Evolutionary conservation across 148 eudicot species (phyloP), one percentile per base, ranked within the genome.

Genomic region (Rhododendron mucronatum): DNA sequence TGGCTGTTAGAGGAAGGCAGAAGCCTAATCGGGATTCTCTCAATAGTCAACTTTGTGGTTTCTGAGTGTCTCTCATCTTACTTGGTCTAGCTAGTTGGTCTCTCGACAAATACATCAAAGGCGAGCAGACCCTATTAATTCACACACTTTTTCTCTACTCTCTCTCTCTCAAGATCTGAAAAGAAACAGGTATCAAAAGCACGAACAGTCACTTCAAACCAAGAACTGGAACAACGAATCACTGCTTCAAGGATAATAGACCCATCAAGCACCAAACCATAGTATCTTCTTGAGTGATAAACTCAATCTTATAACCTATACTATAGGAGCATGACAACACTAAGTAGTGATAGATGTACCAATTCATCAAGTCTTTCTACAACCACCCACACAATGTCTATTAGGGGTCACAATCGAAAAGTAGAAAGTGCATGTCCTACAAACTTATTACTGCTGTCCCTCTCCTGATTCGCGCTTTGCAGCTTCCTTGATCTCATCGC

Each of bases 31-130:
- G 91, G 88, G 30, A 95, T 92, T 37, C 47, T 94, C 28, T 76
- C 91, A 55, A 16, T 81, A 57, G 95, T 85, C 3, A 91, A 94
- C 83, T 86, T 90, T 50, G 95, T 91, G 16, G 92, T 92, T 1
- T 86, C 88, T 69, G 20, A 41, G 45, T 41, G 8, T 41, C 45
- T 5, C 44, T 94, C 3, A 86, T 95, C 14, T 59, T 94, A 8
- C 82, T 93, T 1, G 95, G 94, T 8, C 91, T 94, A 23, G 94
- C 96, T 53, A 90, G 85, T 74, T 95, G 96, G 98, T 94, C 94
- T 67, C 89, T 92, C 65, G 88, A 95, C 90, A 94, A 92, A 79
- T 94, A 93, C 88, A 94, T 94, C 80, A 89, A 95, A 73, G 95
- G 94, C 23, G 87, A 88, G 30, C 98, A 90, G n/a, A 86, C 98